phyloP scores from a whole-genome alignment of 768 basidiomycete genomes.

The Mycena belliarum region DNA sequence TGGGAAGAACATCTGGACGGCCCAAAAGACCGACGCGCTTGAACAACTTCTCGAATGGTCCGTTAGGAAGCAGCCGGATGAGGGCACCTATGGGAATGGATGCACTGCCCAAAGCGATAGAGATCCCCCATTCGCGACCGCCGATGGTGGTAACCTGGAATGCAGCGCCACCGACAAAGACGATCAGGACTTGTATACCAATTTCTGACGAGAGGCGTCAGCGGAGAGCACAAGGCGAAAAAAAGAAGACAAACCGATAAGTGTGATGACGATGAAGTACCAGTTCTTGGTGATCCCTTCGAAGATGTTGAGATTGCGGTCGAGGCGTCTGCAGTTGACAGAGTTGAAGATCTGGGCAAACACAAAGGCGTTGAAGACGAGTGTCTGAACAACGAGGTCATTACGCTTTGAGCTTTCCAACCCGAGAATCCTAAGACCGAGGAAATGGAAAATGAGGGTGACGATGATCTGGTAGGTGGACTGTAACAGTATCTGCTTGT shows the following conservation, averaged over 20 bases:
- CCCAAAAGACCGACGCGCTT: slow-evolving; percentile 59
- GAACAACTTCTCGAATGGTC: slow-evolving; percentile 68
- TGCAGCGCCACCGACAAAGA: slow-evolving; percentile 88
- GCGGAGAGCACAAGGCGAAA: not conserved
- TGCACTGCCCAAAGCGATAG: slow-evolving; percentile 81
- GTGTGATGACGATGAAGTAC: slow-evolving; percentile 84
- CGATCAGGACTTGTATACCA: slow-evolving; percentile 81
- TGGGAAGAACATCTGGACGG: slow-evolving; percentile 67
- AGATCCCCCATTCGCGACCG: slow-evolving; percentile 92
- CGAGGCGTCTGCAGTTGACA: slow-evolving; percentile 86
- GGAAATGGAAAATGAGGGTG: slow-evolving; percentile 89
- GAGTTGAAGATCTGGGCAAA: slow-evolving; percentile 98
- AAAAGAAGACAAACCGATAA: slow-evolving; percentile 63
- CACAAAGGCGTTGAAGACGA: slow-evolving; percentile 98
- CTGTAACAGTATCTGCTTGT: slow-evolving; percentile 93
- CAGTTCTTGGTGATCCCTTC: slow-evolving; percentile 76
- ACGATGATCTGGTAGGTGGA: slow-evolving; percentile 83
- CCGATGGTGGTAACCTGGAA: slow-evolving; percentile 83
- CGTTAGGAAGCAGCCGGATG: slow-evolving; percentile 80
- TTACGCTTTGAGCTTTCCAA: slow-evolving; percentile 43
- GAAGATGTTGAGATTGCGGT: slow-evolving; percentile 86
- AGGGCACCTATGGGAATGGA: slow-evolving; percentile 87
- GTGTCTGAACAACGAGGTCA: slow-evolving; percentile 64
- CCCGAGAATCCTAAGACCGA: slow-evolving; percentile 71
- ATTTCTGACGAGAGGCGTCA: slow-evolving; percentile 60